Conservation (phyloP, 352 stramenopile species). For the Globisporangium camurandrum region DNA sequence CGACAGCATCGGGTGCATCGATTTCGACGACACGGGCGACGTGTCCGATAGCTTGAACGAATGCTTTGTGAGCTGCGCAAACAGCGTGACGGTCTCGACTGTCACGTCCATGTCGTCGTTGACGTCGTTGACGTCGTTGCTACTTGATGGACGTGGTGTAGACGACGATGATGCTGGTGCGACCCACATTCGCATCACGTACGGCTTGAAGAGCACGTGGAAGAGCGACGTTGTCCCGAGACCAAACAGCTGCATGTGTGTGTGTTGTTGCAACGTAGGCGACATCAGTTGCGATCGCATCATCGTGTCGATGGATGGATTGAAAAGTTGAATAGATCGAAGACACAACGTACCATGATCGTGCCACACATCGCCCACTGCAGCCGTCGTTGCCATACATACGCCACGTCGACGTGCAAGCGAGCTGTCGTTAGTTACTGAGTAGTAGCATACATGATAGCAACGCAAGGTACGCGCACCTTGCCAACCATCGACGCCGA, state of each 20-base stretch:
- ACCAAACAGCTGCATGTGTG: conserved; percentile 81
- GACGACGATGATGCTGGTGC: too few species aligned
- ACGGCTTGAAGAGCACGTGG: conserved; percentile 82
- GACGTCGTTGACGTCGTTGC: conserved; percentile 6
- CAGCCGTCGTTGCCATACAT: too few species aligned
- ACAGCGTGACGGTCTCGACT: conserved; percentile 65
- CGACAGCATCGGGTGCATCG: conserved; percentile 81
- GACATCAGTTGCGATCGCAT: too few species aligned
- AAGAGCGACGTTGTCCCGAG: conserved; percentile 77
- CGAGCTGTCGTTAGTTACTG: neutral
- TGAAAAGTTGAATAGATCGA: neutral
- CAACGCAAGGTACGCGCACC: too few species aligned
- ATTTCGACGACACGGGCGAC: conserved; percentile 31
- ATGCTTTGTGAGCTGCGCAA: conserved; percentile 42
- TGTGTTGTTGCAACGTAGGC: too few species aligned
- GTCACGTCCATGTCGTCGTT: conserved; percentile 32
- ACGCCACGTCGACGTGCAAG: neutral
- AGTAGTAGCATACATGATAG: neutral
- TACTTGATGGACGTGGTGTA: too few species aligned
- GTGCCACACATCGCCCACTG: conserved; percentile 85
- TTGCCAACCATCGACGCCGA: conserved; percentile 69
- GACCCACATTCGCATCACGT: conserved; percentile 80
- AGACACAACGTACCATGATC: conserved; percentile 49
- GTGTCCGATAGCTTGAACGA: conserved; percentile 62
- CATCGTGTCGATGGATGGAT: too few species aligned